These are phyloP conservation scores for Spiraea crenata DNA, from an alignment of 331 rosid species.

Conservation along the genomic window DNA sequence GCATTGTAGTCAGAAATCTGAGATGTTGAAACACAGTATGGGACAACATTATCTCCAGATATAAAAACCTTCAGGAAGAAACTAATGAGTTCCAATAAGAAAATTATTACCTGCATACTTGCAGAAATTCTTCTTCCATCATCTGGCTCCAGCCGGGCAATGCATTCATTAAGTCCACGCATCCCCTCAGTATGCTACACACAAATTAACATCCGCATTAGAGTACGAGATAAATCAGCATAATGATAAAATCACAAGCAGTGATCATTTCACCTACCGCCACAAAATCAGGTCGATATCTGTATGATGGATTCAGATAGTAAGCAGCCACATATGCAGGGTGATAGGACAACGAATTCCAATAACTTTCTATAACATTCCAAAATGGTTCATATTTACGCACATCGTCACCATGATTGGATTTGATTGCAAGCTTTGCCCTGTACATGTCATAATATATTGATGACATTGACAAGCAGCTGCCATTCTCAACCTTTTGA, in stretches of 20 bases:
- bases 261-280: constrained; percentile 57
- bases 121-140: constrained; percentile 72
- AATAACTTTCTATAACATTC: constrained; percentile 76
- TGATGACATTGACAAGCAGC: constrained; percentile 72
- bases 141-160: constrained; percentile 82
- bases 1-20: constrained; percentile 81
- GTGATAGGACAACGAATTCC: constrained; percentile 75
- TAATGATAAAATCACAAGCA: constrained; percentile 15
- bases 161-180: constrained; percentile 90
- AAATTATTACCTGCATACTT: constrained; percentile 67
- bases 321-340: constrained; percentile 85
- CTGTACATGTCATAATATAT: constrained; percentile 75
- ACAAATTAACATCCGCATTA: constrained; percentile 31
- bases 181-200: constrained; percentile 78
- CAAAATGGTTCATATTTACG: constrained; percentile 84
- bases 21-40: constrained; percentile 11
- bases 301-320: constrained; percentile 83
- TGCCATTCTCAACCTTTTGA: constrained; percentile 63
- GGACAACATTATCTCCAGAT: constrained; percentile 16
- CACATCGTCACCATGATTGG: constrained; percentile 60
- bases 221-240: constrained; percentile 26
- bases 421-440: constrained; percentile 77
- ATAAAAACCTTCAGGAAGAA: constrained; percentile 1
- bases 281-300: constrained; percentile 73
- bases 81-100: constrained; percentile 16